Base-by-base conservation (phyloP, 345 rosid species). In the Combretum micranthum region DNA sequence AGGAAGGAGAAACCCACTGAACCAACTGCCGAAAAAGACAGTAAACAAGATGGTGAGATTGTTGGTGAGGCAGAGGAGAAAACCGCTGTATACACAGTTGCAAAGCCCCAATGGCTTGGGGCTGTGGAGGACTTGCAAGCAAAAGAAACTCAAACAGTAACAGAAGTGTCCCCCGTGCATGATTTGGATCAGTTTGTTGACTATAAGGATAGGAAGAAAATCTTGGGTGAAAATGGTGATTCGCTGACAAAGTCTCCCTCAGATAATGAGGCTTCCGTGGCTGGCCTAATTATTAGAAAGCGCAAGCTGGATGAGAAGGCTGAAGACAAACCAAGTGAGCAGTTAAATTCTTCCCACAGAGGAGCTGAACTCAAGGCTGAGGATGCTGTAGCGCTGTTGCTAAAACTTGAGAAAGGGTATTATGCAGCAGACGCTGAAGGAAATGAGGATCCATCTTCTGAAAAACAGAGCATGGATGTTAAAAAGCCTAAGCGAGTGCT, bases 31-130 rank as follows among this genome's bases (percentile, higher is more conserved):
- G 69, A 75, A 50, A 42, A 75, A 32, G 51, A 49, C 55, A 62
- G 59, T 67, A 58, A 56, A 26, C 58, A 77, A 75, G 74, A 58
- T 63, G 76, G 64, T 51, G 56, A 75, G 68, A 59, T 50, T 50
- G 55, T 26, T 20, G 44, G 22, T 47, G 83, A 80, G 47, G 58
- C 67, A 12, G 80, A 75, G 67, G 79, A 56, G 58, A 65, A 72
- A 66, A 57, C 75, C 39, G 23, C 68, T 61, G 79, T 70, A 17
- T 89, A 77, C 64, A 75, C 82, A 63, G 69, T 64, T 54, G 63
- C 52, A 21, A 85, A 89, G 78, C 95, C 96, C 50, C 97, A 87
- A 54, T 93, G 99, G 99, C 97, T 89, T 26, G 97, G 99, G 59
- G 92, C 97, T 42, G 76, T 87, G 23, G 77, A 80, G 65, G 70